Base-by-base conservation (phyloP, 164 flowering plant species). In the Chimonanthus praecox region DNA sequence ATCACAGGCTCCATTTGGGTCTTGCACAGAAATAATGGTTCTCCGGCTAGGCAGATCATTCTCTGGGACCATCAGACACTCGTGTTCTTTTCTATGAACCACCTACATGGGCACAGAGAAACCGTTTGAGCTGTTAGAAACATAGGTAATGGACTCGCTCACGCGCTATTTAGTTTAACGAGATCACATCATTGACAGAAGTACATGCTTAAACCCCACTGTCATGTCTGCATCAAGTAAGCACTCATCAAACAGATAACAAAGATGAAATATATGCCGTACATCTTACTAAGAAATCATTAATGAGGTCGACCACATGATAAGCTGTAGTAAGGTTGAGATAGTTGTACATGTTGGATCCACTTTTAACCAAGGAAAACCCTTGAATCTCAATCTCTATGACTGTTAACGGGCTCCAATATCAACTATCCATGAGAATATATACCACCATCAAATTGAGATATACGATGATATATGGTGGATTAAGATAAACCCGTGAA, bases 21-120 rank as follows among this genome's bases (percentile, higher is more conserved):
- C 79, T 63, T 69, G 73, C 3, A 20, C 62, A 58, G 50, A 68
- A 73, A 15, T 15, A 69, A 72, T 72, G 61, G 70, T 60, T 58
- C 64, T 71, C 46, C 64, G 70, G 8, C 49, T 50, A 46, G 10
- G 61, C 15, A 60, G 4, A 71, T 63, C 5, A 15, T 51, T 70
- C 16, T 16, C 71, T 7, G 54, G 15, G 16, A 73, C 46, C 11
- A 43, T 69, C 13, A 13, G 49, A 2, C 13, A 67, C 50, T 64
- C 76, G 69, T 47, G 69, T 44, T 69, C 70, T 7, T 62, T 58
- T 47, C 75, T n/a, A 45, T 11, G 6, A 47, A 45, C 11, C 62
- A 72, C 69, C 79, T 76, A 72, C 51, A 67, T 3, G 58, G 16
- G 71, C 18, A 47, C 43, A 4, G 47, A 9, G 8, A 63, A 0